A percentile compares a stretch with the other conserved stretches of the same genome.
Conservation (phyloP, 1,139 yeast genomes). For the Pichia cactophila region DNA sequence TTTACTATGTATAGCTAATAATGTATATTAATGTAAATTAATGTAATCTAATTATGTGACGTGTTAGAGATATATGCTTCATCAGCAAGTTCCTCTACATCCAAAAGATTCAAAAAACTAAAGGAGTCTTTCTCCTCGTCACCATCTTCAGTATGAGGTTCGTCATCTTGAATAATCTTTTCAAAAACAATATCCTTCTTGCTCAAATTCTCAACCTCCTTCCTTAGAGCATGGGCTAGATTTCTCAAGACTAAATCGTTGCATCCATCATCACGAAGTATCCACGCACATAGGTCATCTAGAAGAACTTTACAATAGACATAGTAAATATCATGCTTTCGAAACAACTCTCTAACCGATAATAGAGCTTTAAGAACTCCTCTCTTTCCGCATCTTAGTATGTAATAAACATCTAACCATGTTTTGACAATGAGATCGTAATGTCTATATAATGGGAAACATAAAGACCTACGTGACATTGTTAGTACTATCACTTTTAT, state of each 20-base stretch:
- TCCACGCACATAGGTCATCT: slow-evolving; percentile 78
- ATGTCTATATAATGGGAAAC: slow-evolving; percentile 75
- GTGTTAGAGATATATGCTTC: slow-evolving; percentile 31
- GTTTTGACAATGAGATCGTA: slow-evolving; percentile 50
- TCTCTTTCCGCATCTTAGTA: slow-evolving; percentile 63
- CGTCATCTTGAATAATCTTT: slow-evolving; percentile 21
- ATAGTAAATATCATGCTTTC: slow-evolving; percentile 80
- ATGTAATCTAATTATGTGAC: neutral
- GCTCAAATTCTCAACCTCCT: slow-evolving; percentile 20
- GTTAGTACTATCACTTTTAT: slow-evolving; percentile 52
- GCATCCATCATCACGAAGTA: slow-evolving; percentile 48
- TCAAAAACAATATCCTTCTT: slow-evolving; percentile 34
- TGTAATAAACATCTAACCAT: slow-evolving; percentile 69
- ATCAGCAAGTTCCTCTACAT: slow-evolving; percentile 51
- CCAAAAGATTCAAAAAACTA: slow-evolving; percentile 37
- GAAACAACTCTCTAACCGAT: slow-evolving; percentile 61
- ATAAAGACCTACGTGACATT: slow-evolving; percentile 61
- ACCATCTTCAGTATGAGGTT: slow-evolving; percentile 6
- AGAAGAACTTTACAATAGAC: slow-evolving; percentile 76
- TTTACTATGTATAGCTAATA: neutral
- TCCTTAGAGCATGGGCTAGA: slow-evolving; percentile 59
- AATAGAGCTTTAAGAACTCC: slow-evolving; percentile 53
- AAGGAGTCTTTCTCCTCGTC: slow-evolving; percentile 26
- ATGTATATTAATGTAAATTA: neutral
- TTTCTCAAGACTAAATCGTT: slow-evolving; percentile 44